These are phyloP conservation scores for Neolentinus lepideus DNA, from an alignment of 1,284 basidiomycete genomes.

Conservation along the genomic window DNA sequence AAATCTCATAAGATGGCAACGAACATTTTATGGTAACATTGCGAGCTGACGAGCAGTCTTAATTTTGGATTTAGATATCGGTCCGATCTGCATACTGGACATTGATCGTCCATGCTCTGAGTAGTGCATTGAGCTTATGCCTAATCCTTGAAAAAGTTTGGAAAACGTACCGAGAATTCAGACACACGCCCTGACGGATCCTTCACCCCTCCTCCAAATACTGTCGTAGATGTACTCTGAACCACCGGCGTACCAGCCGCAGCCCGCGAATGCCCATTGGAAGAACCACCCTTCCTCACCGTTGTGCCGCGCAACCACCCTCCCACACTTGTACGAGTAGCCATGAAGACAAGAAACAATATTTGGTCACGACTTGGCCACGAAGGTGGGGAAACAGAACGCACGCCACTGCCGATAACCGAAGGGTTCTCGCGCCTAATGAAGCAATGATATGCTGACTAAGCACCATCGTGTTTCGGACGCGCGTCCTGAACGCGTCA, in stretches of 20 bases:
- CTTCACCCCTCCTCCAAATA: constrained; percentile 76
- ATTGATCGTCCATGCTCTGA: constrained; percentile 90
- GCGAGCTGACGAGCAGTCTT: constrained; percentile 84
- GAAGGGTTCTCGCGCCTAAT: neutral
- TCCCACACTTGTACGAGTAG: constrained; percentile 12
- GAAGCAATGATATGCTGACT: neutral
- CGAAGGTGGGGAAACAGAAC: too few relatives aligned
- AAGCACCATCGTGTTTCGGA: constrained; percentile 8
- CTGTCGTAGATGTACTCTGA: constrained; percentile 60
- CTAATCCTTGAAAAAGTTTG: neutral
- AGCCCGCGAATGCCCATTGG: constrained; percentile 32
- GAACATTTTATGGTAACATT: constrained; percentile 97
- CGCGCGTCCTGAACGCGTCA: constrained; percentile 3
- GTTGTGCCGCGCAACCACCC: constrained; percentile 68
- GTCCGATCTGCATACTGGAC: constrained; percentile 96
- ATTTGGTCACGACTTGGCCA: neutral
- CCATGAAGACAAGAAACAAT: neutral
- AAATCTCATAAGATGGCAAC: constrained; percentile 12
- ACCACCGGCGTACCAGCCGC: constrained; percentile 63
- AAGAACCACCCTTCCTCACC: constrained; percentile 53
- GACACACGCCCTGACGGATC: constrained; percentile 73
- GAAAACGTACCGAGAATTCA: constrained; percentile 65
- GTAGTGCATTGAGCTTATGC: neutral
- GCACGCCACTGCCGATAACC: neutral
- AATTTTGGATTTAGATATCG: constrained; percentile 94